Base-by-base conservation (phyloP, 208 protist genomes). In the Polymyxa betae region DNA sequence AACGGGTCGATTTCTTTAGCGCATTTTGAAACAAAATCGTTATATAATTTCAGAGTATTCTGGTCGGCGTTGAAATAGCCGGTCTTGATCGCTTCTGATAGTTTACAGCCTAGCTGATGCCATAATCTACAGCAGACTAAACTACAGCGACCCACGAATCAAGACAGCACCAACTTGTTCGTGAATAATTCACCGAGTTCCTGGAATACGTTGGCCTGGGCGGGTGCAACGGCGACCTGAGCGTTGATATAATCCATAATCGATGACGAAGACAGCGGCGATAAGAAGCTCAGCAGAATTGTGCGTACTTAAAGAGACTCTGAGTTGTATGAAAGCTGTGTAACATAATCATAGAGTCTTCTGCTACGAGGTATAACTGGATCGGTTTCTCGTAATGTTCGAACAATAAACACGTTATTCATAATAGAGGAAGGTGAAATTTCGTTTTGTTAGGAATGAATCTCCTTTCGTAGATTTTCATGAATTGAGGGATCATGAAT, bases 161-260 rank as follows among this genome's bases (percentile, higher is more conserved):
- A 82, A 5, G 35, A 35, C 72, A 35, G 12, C 5, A 12, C n/a
- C 16, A 38, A 82, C 72, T 82, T 82, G 35, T 82, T 82, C 72
- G n/a, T 40, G n/a, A 40, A 82, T 43, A 82, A n/a, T 20, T 82
- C 10, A n/a, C 72, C 72, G 72, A 82, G 5, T 35, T 82, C 72
- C 12, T 35, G 10, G 16, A 82, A 35, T 20, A 82, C 5, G 12
- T 5, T n/a, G 72, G 72, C n/a, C 72, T 82, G 72, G 16, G 16
- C 72, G 12, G 72, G 72, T 20, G 10, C 5, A 20, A n/a, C 5
- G 16, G 16, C 35, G 35, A 43, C n/a, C 72, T 82, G 5, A 5
- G 5, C 10, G 16, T 82, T 5, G n/a, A 43, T 5, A 82, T 82
- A 82, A 45, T 82, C 72, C 72, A 82, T 82, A 60, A 60, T 60